A percentile compares a stretch with the other conserved stretches of the same genome.
phyloP scores from a whole-genome alignment of 805 yeast genomes.

The Candida xyloterini region DNA sequence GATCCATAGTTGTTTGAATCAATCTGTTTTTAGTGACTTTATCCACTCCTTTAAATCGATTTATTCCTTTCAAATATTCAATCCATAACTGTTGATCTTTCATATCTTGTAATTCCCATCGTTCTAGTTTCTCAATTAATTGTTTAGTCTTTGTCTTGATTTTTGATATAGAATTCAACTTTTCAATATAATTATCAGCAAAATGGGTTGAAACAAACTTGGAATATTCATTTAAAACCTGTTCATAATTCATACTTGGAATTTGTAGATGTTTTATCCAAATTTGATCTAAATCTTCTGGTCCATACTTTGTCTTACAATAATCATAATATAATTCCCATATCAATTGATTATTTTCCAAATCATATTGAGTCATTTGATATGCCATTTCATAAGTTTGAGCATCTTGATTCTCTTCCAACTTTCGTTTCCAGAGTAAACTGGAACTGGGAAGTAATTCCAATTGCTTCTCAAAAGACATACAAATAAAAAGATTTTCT shows the following conservation, averaged over 20 bases:
- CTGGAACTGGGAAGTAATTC: conserved; percentile 8
- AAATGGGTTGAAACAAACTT: conserved; percentile 35
- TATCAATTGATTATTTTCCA: conserved; percentile 10
- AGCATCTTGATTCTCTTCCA: conserved; percentile 2
- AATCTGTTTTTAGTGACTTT: conserved; percentile 9
- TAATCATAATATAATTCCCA: conserved; percentile 16
- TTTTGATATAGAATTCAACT: conserved; percentile 38
- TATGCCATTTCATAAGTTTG: conserved; percentile 7
- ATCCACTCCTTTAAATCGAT: conserved; percentile 10
- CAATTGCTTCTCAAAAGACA: conserved; percentile 4
- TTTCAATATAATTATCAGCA: conserved; percentile 31
- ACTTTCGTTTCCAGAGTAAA: conserved; percentile 10
- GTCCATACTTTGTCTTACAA: neutral
- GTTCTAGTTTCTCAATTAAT: conserved; percentile 33
- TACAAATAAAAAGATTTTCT: neutral
- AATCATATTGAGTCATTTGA: conserved; percentile 11
- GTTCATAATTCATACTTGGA: conserved; percentile 42
- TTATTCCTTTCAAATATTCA: conserved; percentile 11
- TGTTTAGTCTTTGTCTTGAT: conserved; percentile 32
- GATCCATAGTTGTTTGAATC: conserved; percentile 29
- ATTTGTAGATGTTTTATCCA: conserved; percentile 33
- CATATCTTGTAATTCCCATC: conserved; percentile 29
- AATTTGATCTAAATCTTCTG: conserved; percentile 20
- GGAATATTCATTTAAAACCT: conserved; percentile 40
- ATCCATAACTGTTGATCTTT: conserved; percentile 21